These are phyloP conservation scores for Megacollybia platyphylla DNA, from an alignment of 1,284 basidiomycete species.

Conservation along the genomic window DNA sequence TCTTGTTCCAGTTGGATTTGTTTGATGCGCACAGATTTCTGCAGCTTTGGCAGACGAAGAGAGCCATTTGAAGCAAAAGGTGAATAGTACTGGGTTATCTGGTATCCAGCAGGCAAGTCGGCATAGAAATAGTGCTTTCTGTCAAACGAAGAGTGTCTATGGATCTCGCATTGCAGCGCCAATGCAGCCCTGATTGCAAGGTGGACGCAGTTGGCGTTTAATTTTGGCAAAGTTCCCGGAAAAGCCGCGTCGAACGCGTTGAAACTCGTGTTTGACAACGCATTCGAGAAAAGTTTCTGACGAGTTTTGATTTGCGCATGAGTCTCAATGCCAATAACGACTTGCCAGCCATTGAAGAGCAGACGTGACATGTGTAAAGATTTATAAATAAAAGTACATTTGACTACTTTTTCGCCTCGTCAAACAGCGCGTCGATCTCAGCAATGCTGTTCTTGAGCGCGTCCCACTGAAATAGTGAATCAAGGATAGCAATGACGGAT, in stretches of 20 bases:
- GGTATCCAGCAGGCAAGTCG: conserved; percentile 89
- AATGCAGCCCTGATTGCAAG: conserved; percentile 76
- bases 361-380: conserved; percentile 9
- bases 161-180: conserved; percentile 68
- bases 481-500: background rate
- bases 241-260: conserved; percentile 82
- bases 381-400: conserved; percentile 3
- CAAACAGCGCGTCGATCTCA: conserved; percentile 42
- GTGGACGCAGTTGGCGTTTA: conserved; percentile 74
- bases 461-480: conserved; percentile 37
- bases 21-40: conserved; percentile 61
- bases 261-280: conserved; percentile 60
- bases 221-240: conserved; percentile 79
- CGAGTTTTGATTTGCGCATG: conserved; percentile 89
- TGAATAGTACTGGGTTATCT: conserved; percentile 89
- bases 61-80: conserved; percentile 27
- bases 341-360: conserved; percentile 49
- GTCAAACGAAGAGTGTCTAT: conserved; percentile 76
- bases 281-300: conserved; percentile 84
- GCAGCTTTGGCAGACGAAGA: conserved; percentile 35
- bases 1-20: conserved; percentile 98
- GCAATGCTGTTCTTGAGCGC: conserved; percentile 28
- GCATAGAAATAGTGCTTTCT: conserved; percentile 98
- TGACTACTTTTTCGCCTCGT: conserved; percentile 22
- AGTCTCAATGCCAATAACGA: conserved; percentile 90